These are phyloP conservation scores for Auriculariales sp. DNA, from an alignment of 768 basidiomycete genomes.

Conservation along the genomic window DNA sequence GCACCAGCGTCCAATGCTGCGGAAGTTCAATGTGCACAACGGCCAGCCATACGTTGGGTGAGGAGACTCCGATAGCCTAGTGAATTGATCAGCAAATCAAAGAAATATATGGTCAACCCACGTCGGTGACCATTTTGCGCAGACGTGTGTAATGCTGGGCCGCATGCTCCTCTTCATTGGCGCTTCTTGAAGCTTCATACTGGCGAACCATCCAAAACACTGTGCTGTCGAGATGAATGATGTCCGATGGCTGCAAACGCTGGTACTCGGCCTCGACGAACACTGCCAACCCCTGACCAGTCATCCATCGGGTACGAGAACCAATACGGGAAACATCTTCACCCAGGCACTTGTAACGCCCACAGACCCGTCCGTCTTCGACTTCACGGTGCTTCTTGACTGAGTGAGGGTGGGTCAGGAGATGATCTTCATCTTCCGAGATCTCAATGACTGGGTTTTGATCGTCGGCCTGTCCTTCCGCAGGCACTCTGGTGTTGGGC, in stretches of 20 bases:
- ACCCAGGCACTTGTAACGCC: not conserved
- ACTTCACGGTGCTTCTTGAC: too few species aligned
- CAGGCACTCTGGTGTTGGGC: too few species aligned
- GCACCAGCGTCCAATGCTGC: not conserved
- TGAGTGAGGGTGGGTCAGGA: too few species aligned
- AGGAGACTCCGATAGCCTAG: too few species aligned
- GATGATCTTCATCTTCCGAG: too few species aligned
- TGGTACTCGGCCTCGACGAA: not conserved
- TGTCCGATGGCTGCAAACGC: not conserved
- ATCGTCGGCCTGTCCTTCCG: too few species aligned
- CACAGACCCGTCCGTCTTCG: too few species aligned
- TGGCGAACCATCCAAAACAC: not conserved
- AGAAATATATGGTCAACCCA: not conserved
- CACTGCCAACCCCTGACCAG: not conserved
- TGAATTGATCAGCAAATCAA: too few species aligned
- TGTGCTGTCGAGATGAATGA: not conserved
- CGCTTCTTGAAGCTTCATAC: not conserved
- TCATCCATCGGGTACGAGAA: not conserved
- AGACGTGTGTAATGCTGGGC: not conserved
- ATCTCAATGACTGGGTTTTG: too few species aligned
- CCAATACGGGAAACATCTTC: not conserved
- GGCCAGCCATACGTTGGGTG: not conserved
- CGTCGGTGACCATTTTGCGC: not conserved
- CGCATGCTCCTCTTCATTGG: not conserved
- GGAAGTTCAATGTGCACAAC: not conserved